A percentile compares a stretch with the other conserved stretches of the same genome.
These are phyloP conservation scores for Aspergillus affinis DNA, from an alignment of 495 filamentous ascomycete genomes.

Conservation along the genomic window DNA sequence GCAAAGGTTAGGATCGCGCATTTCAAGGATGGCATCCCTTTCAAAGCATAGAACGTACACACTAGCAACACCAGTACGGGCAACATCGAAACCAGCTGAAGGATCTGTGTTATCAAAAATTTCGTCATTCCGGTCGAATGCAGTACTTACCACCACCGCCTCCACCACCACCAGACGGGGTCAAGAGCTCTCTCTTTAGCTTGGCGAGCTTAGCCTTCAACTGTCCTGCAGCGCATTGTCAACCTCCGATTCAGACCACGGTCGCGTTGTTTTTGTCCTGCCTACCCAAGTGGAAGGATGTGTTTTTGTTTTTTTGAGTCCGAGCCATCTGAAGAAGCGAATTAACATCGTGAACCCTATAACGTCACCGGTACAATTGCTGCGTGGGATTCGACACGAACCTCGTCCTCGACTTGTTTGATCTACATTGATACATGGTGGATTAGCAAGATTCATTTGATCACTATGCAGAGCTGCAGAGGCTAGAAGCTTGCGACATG, in stretches of 20 bases:
- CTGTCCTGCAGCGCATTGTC: conserved; percentile 60
- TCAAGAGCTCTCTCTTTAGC: conserved; percentile 91
- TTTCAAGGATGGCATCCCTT: background rate
- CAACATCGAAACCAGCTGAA: conserved; percentile 91
- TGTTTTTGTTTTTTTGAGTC: conserved; percentile 98
- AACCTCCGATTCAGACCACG: conserved; percentile 19
- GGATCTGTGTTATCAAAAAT: conserved; percentile 27
- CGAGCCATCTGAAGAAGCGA: conserved; percentile 70
- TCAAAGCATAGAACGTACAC: conserved; percentile 60
- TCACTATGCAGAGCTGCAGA: conserved; percentile 13
- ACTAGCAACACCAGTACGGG: conserved; percentile 94
- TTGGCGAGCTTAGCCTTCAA: conserved; percentile 98
- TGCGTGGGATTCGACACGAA: conserved; percentile 37
- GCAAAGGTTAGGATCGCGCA: conserved; percentile 17
- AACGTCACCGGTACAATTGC: background rate
- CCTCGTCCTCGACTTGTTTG: conserved; percentile 94
- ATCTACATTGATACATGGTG: conserved; percentile 58
- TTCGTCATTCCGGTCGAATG: conserved; percentile 1
- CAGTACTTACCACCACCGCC: conserved; percentile 70
- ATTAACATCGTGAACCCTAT: conserved; percentile 1
- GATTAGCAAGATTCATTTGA: conserved; percentile 27
- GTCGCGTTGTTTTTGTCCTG: conserved; percentile 5
- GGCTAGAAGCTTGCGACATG: conserved; percentile 9
- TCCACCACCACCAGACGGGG: conserved; percentile 76
- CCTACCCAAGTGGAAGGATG: conserved; percentile 75